Evolutionary conservation across 2,329 filamentous ascomycete species (phyloP), one percentile per base, ranked within the genome.

Genomic region (Aspergillus eucalypticola): DNA sequence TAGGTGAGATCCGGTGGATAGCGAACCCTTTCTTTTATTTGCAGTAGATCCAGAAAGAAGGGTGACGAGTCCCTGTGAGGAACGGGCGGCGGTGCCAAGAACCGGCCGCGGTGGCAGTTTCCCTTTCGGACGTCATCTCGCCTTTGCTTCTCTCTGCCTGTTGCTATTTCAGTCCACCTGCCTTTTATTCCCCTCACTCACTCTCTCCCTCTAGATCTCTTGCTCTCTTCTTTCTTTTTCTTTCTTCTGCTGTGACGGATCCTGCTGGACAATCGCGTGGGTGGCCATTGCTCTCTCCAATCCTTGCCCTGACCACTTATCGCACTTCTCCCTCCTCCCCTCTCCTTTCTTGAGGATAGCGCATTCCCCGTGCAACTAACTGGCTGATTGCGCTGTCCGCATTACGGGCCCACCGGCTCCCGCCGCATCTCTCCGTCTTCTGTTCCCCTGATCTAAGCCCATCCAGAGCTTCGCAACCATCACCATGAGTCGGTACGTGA

Each of bases 401-500:
- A 65, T 55, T 69, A 44, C 56, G 62, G 66, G 60, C 60, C 61
- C 59, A 65, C 67, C 64, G 62, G 63, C 64, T 64, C 50, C 55
- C 57, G 60, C 61, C 48, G 60, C 61, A 50, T 62, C 63, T 52
- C 62, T 55, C 59, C 39, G 46, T 62, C 59, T 29, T 41, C 61
- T 52, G 58, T 53, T 61, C 66, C 69, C 67, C 67, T 72, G 66
- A 68, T 59, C 54, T 62, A 59, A 54, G 41, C 49, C 46, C 57
- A 63, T 58, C 51, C 60, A 65, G 55, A 64, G 63, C 56, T 67
- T 70, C 52, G 79, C 83, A 73, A 84, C 85, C 74, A 80, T 84
- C 69, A 85, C 85, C 68, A 83, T 88, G 82, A 85, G 82, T 76
- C 87, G 85, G 84, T 86, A 77, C 70, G 79, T 63, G 39, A 11